phyloP scores from a whole-genome alignment of 2,329 filamentous ascomycete genomes.

The Cryphonectria nitschkei region DNA sequence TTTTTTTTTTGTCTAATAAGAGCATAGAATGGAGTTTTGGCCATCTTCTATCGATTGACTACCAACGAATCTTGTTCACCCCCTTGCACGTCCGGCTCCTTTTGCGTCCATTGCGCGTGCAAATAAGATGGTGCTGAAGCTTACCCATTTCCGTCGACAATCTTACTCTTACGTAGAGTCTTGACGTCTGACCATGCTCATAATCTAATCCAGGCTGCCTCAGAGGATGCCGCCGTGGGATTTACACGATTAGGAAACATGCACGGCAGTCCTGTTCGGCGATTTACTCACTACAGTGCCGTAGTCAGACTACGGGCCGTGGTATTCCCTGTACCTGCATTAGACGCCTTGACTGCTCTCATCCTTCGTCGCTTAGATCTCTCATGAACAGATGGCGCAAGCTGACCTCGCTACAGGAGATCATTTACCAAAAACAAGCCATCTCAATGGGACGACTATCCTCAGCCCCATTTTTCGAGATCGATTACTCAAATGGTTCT shows the following conservation, averaged over 20 bases:
- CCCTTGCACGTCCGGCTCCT: too few species aligned
- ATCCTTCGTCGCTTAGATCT: neutral
- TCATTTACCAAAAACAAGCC: neutral
- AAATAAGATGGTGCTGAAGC: neutral
- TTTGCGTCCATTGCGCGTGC: neutral
- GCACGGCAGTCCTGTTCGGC: neutral
- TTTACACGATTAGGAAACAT: neutral
- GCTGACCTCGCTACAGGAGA: neutral
- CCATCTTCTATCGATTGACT: conserved; percentile 13
- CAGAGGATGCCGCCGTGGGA: neutral
- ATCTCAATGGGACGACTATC: neutral
- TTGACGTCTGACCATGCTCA: neutral
- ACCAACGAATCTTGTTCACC: neutral
- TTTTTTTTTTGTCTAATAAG: neutral
- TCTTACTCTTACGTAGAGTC: neutral
- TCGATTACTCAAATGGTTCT: neutral
- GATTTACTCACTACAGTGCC: neutral
- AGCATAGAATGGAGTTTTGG: conserved; percentile 29
- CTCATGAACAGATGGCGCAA: neutral
- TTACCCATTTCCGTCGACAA: neutral
- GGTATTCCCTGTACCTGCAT: neutral
- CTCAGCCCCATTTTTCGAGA: neutral
- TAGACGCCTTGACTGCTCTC: neutral
- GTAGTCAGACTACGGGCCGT: neutral
- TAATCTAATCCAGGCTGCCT: neutral